Conservation (phyloP, 768 basidiomycete species). For the Pulveroboletus sp. region DNA sequence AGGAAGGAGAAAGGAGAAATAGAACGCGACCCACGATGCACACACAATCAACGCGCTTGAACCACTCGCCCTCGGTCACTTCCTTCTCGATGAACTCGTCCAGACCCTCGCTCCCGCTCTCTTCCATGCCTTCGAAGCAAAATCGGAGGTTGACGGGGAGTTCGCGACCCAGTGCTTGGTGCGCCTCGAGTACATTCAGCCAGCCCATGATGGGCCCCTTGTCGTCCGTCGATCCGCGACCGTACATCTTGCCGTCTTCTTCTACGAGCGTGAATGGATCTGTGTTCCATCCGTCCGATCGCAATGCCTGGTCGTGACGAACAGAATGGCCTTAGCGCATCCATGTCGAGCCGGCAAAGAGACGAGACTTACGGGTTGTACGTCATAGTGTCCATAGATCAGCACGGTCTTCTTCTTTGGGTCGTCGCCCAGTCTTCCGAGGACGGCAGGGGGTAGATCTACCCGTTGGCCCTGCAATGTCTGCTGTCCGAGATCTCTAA, state of each 20-base stretch:
- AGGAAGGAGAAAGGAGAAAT: not conserved
- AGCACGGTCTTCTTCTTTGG: conserved; percentile 90
- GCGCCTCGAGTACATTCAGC: conserved; percentile 88
- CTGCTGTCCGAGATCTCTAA: conserved; percentile 76
- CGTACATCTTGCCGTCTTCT: conserved; percentile 61
- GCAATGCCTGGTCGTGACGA: conserved; percentile 32
- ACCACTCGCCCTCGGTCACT: conserved; percentile 67
- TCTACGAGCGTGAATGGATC: conserved; percentile 75
- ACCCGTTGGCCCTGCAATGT: conserved; percentile 66
- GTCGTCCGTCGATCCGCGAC: conserved; percentile 90
- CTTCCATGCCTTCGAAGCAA: conserved; percentile 98
- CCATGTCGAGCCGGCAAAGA: not conserved
- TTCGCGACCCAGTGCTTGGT: conserved; percentile 56
- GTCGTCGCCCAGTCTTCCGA: conserved; percentile 80
- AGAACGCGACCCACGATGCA: conserved; percentile 66
- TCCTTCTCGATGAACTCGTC: conserved; percentile 82
- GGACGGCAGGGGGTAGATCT: conserved; percentile 75
- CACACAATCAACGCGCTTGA: conserved; percentile 84
- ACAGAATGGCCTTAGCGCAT: not conserved
- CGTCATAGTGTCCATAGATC: conserved; percentile 93
- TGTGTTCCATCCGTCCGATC: conserved; percentile 81
- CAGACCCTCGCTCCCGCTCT: conserved; percentile 86
- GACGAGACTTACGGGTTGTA: conserved; percentile 67
- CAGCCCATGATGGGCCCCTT: conserved; percentile 88
- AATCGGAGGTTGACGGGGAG: conserved; percentile 88